Percentiles rank a stretch among this genome's conserved stretches.
These are phyloP conservation scores for Geum urbanum DNA, from an alignment of 306 rosid genomes.

Conservation along the genomic window DNA sequence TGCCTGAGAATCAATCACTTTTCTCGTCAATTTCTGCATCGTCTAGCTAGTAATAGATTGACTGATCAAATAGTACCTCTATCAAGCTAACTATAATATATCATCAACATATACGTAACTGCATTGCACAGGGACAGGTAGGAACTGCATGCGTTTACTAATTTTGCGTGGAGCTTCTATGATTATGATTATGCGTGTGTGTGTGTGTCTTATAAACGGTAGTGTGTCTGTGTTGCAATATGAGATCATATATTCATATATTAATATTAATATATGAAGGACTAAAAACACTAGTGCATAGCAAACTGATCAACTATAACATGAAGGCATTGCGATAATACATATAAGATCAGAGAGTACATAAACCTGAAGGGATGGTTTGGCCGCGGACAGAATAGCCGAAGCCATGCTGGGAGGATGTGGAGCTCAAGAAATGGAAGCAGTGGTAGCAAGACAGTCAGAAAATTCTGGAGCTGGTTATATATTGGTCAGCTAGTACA, in stretches of 20 bases:
- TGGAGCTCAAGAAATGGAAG: background rate
- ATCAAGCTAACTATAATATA: background rate
- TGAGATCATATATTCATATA: too few relatives aligned
- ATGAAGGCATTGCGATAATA: background rate
- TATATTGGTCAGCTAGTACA: conserved; percentile 2
- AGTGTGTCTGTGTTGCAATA: background rate
- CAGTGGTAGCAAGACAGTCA: conserved; percentile 13
- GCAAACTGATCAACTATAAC: background rate
- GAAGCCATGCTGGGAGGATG: conserved; percentile 62
- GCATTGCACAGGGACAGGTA: background rate
- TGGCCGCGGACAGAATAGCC: conserved; percentile 88
- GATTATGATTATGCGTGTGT: background rate
- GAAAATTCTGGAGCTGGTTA: conserved; percentile 11
- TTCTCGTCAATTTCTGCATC: conserved; percentile 4
- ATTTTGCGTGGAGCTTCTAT: background rate
- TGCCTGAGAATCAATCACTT: conserved; percentile 34
- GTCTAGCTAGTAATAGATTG: background rate
- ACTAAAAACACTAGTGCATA: background rate
- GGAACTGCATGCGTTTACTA: background rate
- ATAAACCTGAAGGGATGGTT: conserved; percentile 79
- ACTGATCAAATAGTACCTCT: background rate
- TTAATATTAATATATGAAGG: background rate
- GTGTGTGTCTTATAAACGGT: background rate
- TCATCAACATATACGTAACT: background rate
- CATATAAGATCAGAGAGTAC: background rate